Base-by-base conservation (phyloP, 371 early-diverging fungal species). In the Phascolomyces articulosus region DNA sequence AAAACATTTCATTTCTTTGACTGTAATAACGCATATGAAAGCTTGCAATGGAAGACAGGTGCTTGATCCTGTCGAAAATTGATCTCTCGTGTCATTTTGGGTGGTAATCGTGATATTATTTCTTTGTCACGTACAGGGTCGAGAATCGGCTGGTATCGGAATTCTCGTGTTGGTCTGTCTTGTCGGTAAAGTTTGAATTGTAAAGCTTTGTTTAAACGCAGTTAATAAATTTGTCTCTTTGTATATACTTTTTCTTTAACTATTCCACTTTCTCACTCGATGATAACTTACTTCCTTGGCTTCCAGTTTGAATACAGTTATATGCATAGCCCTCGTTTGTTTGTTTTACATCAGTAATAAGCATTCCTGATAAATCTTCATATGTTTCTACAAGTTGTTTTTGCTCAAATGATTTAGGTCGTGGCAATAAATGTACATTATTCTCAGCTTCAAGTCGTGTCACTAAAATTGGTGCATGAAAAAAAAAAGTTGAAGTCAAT, bases 181-280 rank as follows among this genome's bases (percentile, higher is more conserved):
- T 38, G 51, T n/a, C 64, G 62, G n/a, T 63, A 18, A 9, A 70
- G 53, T 55, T 70, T 70, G 59, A 66, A 70, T 56, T 66, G 70
- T 6, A 70, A 55, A 16, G 66, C 70, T 70, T 59, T 8, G 18
- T n/a, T n/a, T n/a, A 23, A 20, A 40, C 24, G 20, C 54, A 63
- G 38, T n/a, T 7, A 26, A 44, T 18, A 44, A 44, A 44, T 44
- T 4, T n/a, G n/a, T n/a, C n/a, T n/a, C n/a, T n/a, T n/a, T n/a
- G n/a, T n/a, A n/a, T n/a, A n/a, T n/a, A n/a, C n/a, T n/a, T n/a
- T n/a, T 15, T 18, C 8, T 0, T 44, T n/a, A 44, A 13, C 44
- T 2, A 18, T 44, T 44, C 44, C n/a, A 8, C 16, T 0, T 44
- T 44, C 1, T 44, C 4, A 4, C 16, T n/a, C 16, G n/a, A 4